Evolutionary conservation across 495 filamentous ascomycete genomes (phyloP), one percentile per base, ranked within the genome.

Genomic region (Tuber brumale): DNA sequence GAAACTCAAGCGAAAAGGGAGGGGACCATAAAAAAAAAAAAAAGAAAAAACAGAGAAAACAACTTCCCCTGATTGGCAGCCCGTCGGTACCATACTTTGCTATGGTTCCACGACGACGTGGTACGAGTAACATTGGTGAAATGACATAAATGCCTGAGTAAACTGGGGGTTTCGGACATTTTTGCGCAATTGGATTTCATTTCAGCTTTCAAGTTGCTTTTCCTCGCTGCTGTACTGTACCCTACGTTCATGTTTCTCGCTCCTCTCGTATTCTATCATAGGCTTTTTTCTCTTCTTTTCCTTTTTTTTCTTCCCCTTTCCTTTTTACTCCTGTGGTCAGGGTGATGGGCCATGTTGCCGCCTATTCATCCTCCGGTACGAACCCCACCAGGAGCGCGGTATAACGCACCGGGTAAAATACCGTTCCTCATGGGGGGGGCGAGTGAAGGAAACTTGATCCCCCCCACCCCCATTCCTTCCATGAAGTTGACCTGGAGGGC

Each of bases 401-500:
- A 61, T 61, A 61, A 31, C 51, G n/a, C 51, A 61, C 51, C 51
- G 51, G 51, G n/a, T 61, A 16, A 61, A 61, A 61, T 61, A 61
- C 51, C n/a, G n/a, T 31, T n/a, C 27, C n/a, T 31, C 27, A 61
- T 61, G 51, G n/a, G 51, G 23, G 44, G 12, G 44, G 41, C 5
- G 46, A 51, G 46, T n/a, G 21, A 51, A 10, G 7, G 21, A 51
- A 51, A 51, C 46, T 31, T 31, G 51, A 61, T 19, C 16, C 51
- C 27, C 51, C n/a, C 48, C 51, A 3, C n/a, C 51, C 51, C 9
- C n/a, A 61, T 61, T 61, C 51, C n/a, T n/a, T 61, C 51, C 12
- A 5, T 10, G 0, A 6, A 10, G 10, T 12, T 5, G n/a, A 27
- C 16, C n/a, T 27, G 51, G 51, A 14, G 12, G n/a, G n/a, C 10